Evolutionary conservation across 163 green algal genomes (phyloP).

Genomic region (Prototheca stagnorum): DNA sequence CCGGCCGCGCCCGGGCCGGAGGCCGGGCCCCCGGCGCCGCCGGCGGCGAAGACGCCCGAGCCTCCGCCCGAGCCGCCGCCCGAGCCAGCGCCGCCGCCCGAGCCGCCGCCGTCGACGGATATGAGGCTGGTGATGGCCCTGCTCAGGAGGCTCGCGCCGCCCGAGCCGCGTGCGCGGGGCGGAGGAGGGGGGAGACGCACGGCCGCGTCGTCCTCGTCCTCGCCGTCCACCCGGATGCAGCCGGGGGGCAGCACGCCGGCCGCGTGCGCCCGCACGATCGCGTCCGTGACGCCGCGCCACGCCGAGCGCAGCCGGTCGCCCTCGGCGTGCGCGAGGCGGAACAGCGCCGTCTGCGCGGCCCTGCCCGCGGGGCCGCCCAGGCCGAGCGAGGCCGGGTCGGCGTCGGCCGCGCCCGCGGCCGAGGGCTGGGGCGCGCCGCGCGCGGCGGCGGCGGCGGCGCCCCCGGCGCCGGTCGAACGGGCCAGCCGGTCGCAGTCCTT

Average conservation of each 20-base stretch:
- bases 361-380: too few species aligned
- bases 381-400: too few species aligned
- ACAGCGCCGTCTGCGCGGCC: slow-evolving; percentile 22
- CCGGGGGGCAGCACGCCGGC: slow-evolving; percentile 51
- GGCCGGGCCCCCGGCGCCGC: too few species aligned
- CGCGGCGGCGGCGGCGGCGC: background rate
- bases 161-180: background rate
- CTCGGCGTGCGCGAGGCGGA: slow-evolving; percentile 38
- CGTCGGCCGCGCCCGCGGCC: too few species aligned
- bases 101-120: slow-evolving; percentile 23
- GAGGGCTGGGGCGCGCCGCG: too few species aligned
- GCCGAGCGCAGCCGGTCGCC: slow-evolving; percentile 62
- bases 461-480: too few species aligned
- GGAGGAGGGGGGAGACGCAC: slow-evolving; percentile 9
- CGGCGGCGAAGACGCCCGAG: too few species aligned
- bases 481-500: slow-evolving; percentile 33
- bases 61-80: too few species aligned
- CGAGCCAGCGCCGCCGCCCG: slow-evolving; percentile 19
- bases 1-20: too few species aligned
- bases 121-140: slow-evolving; percentile 36
- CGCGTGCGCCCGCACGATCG: slow-evolving; percentile 61
- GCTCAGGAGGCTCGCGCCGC: slow-evolving; percentile 20
- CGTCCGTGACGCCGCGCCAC: slow-evolving; percentile 76
- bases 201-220: slow-evolving; percentile 10
- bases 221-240: slow-evolving; percentile 19